Evolutionary conservation across 2,329 filamentous ascomycete genomes (phyloP), one percentile per base, ranked within the genome.

Genomic region (Pestalotiopsis sp.): DNA sequence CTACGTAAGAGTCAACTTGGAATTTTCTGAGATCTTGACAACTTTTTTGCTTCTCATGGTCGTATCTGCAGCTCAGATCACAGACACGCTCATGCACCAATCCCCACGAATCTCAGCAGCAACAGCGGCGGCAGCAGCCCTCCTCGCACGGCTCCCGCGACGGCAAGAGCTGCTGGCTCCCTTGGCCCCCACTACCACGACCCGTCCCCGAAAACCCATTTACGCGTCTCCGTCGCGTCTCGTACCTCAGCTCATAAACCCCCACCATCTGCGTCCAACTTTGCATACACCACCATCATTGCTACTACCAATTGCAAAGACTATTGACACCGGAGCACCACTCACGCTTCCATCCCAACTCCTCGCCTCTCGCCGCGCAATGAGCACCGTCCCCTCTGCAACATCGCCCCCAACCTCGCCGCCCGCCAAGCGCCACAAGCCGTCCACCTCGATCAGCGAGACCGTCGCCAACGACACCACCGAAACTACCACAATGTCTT

Each of bases 341-440:
- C 27, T 2, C 4, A 6, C 23, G 20, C 45, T 41, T 17, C 6
- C 27, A 5, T 4, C 14, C 7, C 64, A 36, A 4, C 20, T n/a
- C 38, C 3, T 27, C 36, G n/a, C 14, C 13, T 57, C 38, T 13
- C 59, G 63, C 36, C 66, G 59, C 59, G 59, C 59, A 38, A 67
- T 67, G 66, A 67, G 31, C 61, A 49, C 66, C 65, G 56, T 38
- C 36, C 52, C 79, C 68, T 64, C 61, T 49, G 69, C 75, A 64
- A 75, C 89, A 61, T 88, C 89, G 66, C 85, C 90, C 27, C 91
- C 91, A 56, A 86, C 87, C 68, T 95, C 93, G 9, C 94, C 93
- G 36, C 89, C 93, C 31, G 86, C 93, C 62, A 97, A 97, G 84
- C 90, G 93, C 77, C 87, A 92, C 76, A 96, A 94, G 85, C 89